Evolutionary conservation across 129 eudicot genomes (phyloP).

Genomic region (sunflower (Helianthus annuus)): HanXRQr2.0-SUNRISE NC_035436.2:185972435-185972934

Average conservation of each 20-base stretch:
- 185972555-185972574: no score
- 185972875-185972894: no score
- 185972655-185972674: not conserved
- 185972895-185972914: no score
- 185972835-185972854: no score
- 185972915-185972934: no score
- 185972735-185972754: not conserved
- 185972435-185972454: slow-evolving; percentile 78
- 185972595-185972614: slow-evolving; percentile 26
- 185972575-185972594: not conserved
- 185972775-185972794: not conserved
- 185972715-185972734: slow-evolving; percentile 17
- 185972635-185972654: not conserved
- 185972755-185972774: slow-evolving; percentile 14
- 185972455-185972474: slow-evolving; percentile 22
- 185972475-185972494: not conserved
- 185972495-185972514: not conserved
- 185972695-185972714: slow-evolving; percentile 4
- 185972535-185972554: not conserved
- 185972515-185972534: not conserved
- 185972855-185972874: no score
- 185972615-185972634: slow-evolving; percentile 44
- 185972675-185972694: slow-evolving; percentile 63
- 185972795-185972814: no score
- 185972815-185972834: no score